Evolutionary conservation across 495 filamentous ascomycete genomes (phyloP).

Genomic region (Lasiosphaeria ovina): DNA sequence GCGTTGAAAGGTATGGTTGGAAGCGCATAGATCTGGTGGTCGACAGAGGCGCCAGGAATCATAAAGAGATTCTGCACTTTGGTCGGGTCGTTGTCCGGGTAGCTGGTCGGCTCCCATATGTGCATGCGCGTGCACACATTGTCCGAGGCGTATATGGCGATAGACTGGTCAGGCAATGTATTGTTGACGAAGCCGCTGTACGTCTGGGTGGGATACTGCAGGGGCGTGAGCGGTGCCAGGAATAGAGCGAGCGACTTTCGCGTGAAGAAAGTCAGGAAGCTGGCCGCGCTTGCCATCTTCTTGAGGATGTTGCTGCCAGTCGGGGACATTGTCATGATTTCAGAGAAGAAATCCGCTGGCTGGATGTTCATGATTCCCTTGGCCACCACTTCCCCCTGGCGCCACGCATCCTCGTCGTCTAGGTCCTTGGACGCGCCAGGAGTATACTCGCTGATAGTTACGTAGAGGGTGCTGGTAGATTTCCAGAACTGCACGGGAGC

Average conservation of each 20-base stretch:
- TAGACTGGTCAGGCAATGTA: constrained; percentile 38
- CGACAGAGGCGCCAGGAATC: constrained; percentile 61
- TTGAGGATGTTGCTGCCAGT: constrained; percentile 46
- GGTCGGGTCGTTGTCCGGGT: constrained; percentile 26
- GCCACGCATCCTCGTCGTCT: constrained; percentile 39
- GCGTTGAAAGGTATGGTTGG: constrained; percentile 65
- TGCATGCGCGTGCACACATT: constrained; percentile 53
- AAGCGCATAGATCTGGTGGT: constrained; percentile 62
- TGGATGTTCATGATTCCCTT: constrained; percentile 60
- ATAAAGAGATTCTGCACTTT: constrained; percentile 52
- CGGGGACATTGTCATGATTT: constrained; percentile 55
- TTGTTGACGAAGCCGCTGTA: constrained; percentile 50
- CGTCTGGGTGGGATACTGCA: constrained; percentile 53
- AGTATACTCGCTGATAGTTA: constrained; percentile 46
- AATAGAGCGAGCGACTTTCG: constrained; percentile 53
- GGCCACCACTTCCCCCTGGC: constrained; percentile 46
- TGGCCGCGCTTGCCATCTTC: constrained; percentile 42
- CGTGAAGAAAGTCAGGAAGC: constrained; percentile 58
- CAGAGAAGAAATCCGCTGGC: constrained; percentile 52
- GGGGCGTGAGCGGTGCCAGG: constrained; percentile 52
- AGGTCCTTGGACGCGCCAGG: constrained; percentile 28
- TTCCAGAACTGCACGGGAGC: constrained; percentile 55
- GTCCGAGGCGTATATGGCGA: constrained; percentile 47
- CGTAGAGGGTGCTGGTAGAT: constrained; percentile 62
- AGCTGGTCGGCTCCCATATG: constrained; percentile 51